phyloP scores from a whole-genome alignment of 1,284 basidiomycete species.

The Leccinum pachyderme region DNA sequence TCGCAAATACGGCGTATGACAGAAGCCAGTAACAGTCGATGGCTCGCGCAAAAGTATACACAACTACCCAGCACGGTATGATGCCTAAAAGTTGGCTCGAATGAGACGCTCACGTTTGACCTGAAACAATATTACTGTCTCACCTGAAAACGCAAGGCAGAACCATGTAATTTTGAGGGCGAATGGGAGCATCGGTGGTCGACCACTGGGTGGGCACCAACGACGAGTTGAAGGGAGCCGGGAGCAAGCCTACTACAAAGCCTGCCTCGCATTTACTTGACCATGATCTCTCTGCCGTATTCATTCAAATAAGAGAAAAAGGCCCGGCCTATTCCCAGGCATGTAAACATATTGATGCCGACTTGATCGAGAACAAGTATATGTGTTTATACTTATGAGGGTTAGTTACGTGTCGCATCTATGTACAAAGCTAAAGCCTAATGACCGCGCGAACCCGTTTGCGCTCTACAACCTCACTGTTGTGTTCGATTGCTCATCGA shows the following conservation, averaged over 20 bases:
- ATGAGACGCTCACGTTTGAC: not conserved
- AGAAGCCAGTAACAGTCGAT: slow-evolving; percentile 23
- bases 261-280: slow-evolving; percentile 5
- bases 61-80: slow-evolving; percentile 25
- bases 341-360: not conserved
- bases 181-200: slow-evolving; percentile 26
- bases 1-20: slow-evolving; percentile 24
- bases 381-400: slow-evolving; percentile 1
- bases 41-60: slow-evolving; percentile 21
- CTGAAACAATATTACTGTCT: not conserved
- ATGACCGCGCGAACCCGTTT: not conserved
- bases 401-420: slow-evolving; percentile 1
- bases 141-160: slow-evolving; percentile 25
- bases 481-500: not conserved
- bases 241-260: not conserved
- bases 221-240: not conserved
- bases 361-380: not conserved
- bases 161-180: slow-evolving; percentile 30
- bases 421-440: not conserved
- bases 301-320: not conserved
- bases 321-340: slow-evolving; percentile 13
- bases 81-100: slow-evolving; percentile 16
- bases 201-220: not conserved
- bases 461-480: not conserved
- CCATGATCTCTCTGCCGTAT: not conserved